phyloP scores from a whole-genome alignment of 2,329 filamentous ascomycete species.

The Rugonectria rugulosa region DNA sequence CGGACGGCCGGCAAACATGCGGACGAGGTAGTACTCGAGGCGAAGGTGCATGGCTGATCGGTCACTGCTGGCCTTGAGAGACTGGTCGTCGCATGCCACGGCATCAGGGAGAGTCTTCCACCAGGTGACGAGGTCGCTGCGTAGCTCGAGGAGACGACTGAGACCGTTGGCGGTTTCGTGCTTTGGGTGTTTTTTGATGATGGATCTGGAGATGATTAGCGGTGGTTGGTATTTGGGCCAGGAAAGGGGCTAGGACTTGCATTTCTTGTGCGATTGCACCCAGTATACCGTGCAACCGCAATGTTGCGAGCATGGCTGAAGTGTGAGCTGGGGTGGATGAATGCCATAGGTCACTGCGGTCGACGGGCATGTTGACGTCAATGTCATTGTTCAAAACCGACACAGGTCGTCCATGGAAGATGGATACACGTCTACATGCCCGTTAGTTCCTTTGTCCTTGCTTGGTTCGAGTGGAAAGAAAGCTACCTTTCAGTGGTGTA shows the following conservation, averaged over 20 bases:
- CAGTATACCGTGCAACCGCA: constrained; percentile 46
- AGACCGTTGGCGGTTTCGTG: constrained; percentile 42
- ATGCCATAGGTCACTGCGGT: constrained; percentile 45
- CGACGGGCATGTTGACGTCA: constrained; percentile 59
- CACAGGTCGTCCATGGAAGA: constrained; percentile 61
- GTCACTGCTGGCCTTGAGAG: constrained; percentile 48
- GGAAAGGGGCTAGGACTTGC: constrained; percentile 30
- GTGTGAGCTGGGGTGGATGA: constrained; percentile 50
- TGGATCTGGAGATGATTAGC: constrained; percentile 34
- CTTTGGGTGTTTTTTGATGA: constrained; percentile 43
- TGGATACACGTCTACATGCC: constrained; percentile 57
- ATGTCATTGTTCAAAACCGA: constrained; percentile 60
- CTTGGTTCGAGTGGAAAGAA: background rate
- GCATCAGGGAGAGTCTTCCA: constrained; percentile 46
- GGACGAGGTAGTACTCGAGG: constrained; percentile 59
- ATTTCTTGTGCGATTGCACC: constrained; percentile 49
- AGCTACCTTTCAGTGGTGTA: constrained; percentile 62
- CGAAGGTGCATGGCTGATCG: constrained; percentile 59
- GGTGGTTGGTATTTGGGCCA: background rate
- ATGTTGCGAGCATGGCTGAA: constrained; percentile 54
- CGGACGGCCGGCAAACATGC: constrained; percentile 61
- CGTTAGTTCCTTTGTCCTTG: constrained; percentile 9
- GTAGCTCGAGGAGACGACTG: constrained; percentile 43
- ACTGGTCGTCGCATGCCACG: constrained; percentile 45
- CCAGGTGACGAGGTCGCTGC: constrained; percentile 33